Conservation (phyloP, 1,284 basidiomycete species). For the Neonothopanus nambi region DNA sequence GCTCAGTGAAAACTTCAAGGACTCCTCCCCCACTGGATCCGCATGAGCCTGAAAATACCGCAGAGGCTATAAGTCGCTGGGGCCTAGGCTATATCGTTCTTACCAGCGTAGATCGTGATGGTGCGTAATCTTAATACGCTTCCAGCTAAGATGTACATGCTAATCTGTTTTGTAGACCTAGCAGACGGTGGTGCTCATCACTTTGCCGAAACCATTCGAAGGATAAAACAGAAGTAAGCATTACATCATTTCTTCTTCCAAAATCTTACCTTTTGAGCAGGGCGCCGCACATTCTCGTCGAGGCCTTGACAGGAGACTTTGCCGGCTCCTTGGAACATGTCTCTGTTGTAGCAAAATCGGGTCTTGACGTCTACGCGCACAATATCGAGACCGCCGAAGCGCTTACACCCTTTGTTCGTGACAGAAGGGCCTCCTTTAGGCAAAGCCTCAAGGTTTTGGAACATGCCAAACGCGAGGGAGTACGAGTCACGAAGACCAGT, state of each 20-base stretch:
- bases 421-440: conserved; percentile 90
- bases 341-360: conserved; percentile 84
- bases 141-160: conserved; percentile 4
- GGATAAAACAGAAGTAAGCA: conserved; percentile 90
- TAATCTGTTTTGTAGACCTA: conserved; percentile 60
- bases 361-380: conserved; percentile 97
- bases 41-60: conserved; percentile 97
- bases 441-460: conserved; percentile 87
- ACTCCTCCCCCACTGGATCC: conserved; percentile 90
- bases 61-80: conserved; percentile 98
- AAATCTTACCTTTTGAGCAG: conserved; percentile 37
- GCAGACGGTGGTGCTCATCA: conserved; percentile 91
- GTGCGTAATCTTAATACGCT: conserved; percentile 40
- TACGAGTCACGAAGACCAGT: conserved; percentile 94
- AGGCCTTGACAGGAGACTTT: conserved; percentile 97
- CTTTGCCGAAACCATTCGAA: conserved; percentile 92
- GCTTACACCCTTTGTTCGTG: conserved; percentile 92
- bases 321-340: conserved; percentile 77
- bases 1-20: conserved; percentile 93
- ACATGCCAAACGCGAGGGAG: conserved; percentile 81
- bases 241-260: conserved; percentile 7
- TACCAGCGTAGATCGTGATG: conserved; percentile 96
- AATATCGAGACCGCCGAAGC: conserved; percentile 96
- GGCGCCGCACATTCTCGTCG: conserved; percentile 93
- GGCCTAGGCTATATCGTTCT: conserved; percentile 98